Evolutionary conservation across 164 flowering plant genomes (phyloP), one percentile per base, ranked within the genome.

Genomic region (Macadamia integrifolia): DNA sequence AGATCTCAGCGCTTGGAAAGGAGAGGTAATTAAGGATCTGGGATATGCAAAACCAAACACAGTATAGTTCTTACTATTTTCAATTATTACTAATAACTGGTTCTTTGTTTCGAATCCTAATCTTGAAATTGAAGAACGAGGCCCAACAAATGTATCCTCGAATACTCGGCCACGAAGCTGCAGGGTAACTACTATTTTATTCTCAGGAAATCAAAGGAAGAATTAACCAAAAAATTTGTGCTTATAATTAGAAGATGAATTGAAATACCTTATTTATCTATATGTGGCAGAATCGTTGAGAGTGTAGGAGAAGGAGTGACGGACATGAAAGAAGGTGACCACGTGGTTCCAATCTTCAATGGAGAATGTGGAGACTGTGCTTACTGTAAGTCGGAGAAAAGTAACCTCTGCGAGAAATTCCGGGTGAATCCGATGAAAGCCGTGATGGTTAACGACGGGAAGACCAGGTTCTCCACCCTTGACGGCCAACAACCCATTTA

Each of bases 301-400:
- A 85, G 90, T 67, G 88, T 86, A 6, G 92, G 92, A 3, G 82
- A 82, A 72, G 89, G 85, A 6, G 92, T 86, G 28, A 40, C 2
- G 17, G 92, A 87, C 59, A 40, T 89, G 72, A 66, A 63, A 28
- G 71, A 64, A 72, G 95, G 92, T 2, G 95, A 89, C 71, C 80
- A 78, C 17, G 92, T 89, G 3, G 62, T 89, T n/a, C 91, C 95
- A 3, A 78, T 87, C 43, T 87, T 88, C 74, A 81, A 82, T 40
- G 90, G 92, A 1, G 92, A 89, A 59, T 89, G 95, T 46, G 75
- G 81, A 0, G 75, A 79, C 35, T 85, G 85, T 65, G 62, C 9
- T 3, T 79, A 78, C 61, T 89, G 95, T 79, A 72, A 69, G 29
- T 74, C 79, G 1, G 71, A 73, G 35, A 80, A 78, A 53, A 83